A percentile compares a stretch with the other conserved stretches of the same genome.
These are phyloP conservation scores for Suhomyces emberorum DNA, from an alignment of 805 yeast species.

Conservation along the genomic window DNA sequence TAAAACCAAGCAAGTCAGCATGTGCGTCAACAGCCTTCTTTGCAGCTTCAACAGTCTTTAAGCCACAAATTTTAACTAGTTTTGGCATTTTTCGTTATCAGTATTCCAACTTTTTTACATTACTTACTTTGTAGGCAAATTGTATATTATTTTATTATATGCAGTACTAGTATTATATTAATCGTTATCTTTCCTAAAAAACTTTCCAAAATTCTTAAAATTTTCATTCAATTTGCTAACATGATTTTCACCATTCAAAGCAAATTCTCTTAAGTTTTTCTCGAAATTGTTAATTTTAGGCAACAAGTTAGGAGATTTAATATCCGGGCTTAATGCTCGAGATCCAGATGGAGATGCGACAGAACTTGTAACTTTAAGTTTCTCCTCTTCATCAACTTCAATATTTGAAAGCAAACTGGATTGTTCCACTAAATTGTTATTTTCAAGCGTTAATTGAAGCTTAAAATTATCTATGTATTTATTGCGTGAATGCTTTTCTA, in stretches of 20 bases:
- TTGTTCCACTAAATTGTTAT: slow-evolving; percentile 24
- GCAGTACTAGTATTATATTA: background rate
- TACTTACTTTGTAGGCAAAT: no score
- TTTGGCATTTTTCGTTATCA: no score
- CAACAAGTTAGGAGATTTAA: slow-evolving; percentile 25
- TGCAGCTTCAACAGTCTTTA: slow-evolving; percentile 68
- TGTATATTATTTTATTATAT: no score
- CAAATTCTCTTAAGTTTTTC: slow-evolving; percentile 45
- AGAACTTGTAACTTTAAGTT: background rate
- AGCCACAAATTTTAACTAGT: slow-evolving; percentile 77
- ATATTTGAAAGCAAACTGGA: slow-evolving; percentile 31
- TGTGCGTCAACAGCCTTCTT: slow-evolving; percentile 63
- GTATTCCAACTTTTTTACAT: no score
- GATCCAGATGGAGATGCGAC: slow-evolving; percentile 1
- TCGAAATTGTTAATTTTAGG: slow-evolving; percentile 41
- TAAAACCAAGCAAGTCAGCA: slow-evolving; percentile 78
- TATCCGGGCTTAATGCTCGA: slow-evolving; percentile 2
- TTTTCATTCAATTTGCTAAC: slow-evolving; percentile 66
- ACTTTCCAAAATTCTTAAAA: slow-evolving; percentile 59
- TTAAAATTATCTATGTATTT: slow-evolving; percentile 38
- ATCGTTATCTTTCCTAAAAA: slow-evolving; percentile 34
- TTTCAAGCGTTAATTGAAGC: slow-evolving; percentile 28
- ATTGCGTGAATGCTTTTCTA: slow-evolving; percentile 26
- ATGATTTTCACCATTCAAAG: slow-evolving; percentile 52
- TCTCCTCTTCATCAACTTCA: slow-evolving; percentile 21